Percentiles rank a stretch among this genome's conserved stretches.
phyloP scores from a whole-genome alignment of 495 filamentous ascomycete genomes.

The Hyaloscypha hepaticicola region DNA sequence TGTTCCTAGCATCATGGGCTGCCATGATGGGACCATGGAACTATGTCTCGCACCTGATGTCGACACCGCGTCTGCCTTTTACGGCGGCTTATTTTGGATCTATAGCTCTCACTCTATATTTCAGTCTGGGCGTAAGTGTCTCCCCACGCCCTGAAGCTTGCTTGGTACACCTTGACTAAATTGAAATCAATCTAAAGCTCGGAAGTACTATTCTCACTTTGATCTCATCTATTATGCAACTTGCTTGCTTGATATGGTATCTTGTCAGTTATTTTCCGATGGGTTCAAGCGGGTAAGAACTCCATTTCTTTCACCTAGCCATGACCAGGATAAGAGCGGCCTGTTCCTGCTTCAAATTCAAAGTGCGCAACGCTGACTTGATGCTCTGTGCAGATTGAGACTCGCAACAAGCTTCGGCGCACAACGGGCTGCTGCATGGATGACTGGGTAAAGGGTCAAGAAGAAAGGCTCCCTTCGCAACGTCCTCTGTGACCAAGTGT shows the following conservation, averaged over 20 bases:
- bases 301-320: neutral
- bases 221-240: constrained; percentile 76
- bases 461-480: neutral
- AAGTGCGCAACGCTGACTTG: neutral
- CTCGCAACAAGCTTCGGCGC: constrained; percentile 85
- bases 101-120: constrained; percentile 86
- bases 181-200: constrained; percentile 50
- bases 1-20: constrained; percentile 92
- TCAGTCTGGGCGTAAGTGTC: constrained; percentile 81
- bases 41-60: constrained; percentile 83
- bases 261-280: constrained; percentile 97
- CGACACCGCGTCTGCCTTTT: constrained; percentile 83
- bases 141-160: constrained; percentile 19
- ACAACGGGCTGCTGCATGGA: constrained; percentile 82
- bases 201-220: constrained; percentile 79
- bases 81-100: constrained; percentile 97
- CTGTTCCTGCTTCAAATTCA: neutral
- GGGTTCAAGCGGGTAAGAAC: constrained; percentile 68
- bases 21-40: constrained; percentile 85
- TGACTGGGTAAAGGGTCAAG: constrained; percentile 60
- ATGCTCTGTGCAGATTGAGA: constrained; percentile 40
- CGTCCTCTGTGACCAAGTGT: neutral
- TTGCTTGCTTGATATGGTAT: constrained; percentile 87
- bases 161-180: constrained; percentile 9
- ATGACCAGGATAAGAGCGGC: neutral